Evolutionary conservation across 2,329 filamentous ascomycete genomes (phyloP).

Genomic region (Monilinia fructicola): DNA sequence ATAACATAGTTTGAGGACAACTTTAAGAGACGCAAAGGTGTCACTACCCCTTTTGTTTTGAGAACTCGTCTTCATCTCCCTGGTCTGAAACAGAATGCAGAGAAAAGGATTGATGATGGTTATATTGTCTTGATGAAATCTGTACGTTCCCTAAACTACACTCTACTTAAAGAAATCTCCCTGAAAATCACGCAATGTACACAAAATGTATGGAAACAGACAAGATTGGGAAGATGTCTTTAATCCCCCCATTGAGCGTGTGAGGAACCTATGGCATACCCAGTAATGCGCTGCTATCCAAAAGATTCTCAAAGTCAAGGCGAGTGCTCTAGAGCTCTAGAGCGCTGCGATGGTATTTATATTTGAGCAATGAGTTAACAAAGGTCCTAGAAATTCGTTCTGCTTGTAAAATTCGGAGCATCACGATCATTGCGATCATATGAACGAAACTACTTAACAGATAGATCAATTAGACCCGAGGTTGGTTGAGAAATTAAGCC

Average conservation of each 20-base stretch:
- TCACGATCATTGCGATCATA: slow-evolving; percentile 25
- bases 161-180: background rate
- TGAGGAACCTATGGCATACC: slow-evolving; percentile 18
- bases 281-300: slow-evolving; percentile 23
- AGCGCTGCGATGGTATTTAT: no score
- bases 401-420: slow-evolving; percentile 33
- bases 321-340: background rate
- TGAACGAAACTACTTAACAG: slow-evolving; percentile 23
- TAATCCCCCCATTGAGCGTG: slow-evolving; percentile 26
- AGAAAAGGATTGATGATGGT: slow-evolving; percentile 17
- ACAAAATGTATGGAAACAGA: background rate
- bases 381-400: slow-evolving; percentile 28
- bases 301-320: slow-evolving; percentile 23
- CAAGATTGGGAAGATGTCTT: slow-evolving; percentile 29
- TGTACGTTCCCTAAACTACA: background rate
- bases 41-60: background rate
- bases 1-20: slow-evolving; percentile 13
- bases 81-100: background rate
- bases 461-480: background rate
- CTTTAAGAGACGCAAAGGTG: slow-evolving; percentile 14
- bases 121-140: slow-evolving; percentile 4
- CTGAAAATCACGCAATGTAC: background rate
- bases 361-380: background rate
- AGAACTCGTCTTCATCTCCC: slow-evolving; percentile 1
- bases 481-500: slow-evolving; percentile 9